Evolutionary conservation across 768 basidiomycete species (phyloP).

Genomic region (Lactarius evosmus): DNA sequence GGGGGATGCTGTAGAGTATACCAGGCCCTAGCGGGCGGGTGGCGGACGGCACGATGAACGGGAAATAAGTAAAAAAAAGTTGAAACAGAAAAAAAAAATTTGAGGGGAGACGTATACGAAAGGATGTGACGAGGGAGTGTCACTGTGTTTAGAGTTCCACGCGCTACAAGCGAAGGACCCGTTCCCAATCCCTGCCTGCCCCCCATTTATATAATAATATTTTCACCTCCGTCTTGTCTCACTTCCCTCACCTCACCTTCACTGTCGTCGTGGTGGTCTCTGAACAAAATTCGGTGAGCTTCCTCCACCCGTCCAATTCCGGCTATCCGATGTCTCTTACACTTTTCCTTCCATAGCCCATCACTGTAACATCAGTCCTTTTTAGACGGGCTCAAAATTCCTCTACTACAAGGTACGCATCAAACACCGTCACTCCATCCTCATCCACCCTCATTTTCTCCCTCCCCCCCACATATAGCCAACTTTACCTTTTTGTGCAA

Average conservation of each 20-base stretch:
- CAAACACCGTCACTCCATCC: constrained; percentile 29
- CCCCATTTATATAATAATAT: constrained; percentile 27
- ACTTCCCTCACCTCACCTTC: constrained; percentile 18
- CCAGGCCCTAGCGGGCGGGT: not conserved
- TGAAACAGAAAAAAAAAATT: not conserved
- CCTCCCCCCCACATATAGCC: constrained; percentile 22
- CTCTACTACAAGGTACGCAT: constrained; percentile 59
- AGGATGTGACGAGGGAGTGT: constrained; percentile 11
- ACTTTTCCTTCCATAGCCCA: constrained; percentile 36
- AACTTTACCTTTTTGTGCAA: constrained; percentile 65
- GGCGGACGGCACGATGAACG: not conserved
- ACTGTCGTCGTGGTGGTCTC: constrained; percentile 20
- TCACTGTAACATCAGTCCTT: constrained; percentile 80
- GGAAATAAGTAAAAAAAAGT: not conserved
- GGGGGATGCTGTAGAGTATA: not conserved
- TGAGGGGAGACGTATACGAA: constrained; percentile 3
- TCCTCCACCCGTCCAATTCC: not conserved
- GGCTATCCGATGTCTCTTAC: not conserved
- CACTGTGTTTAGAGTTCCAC: constrained; percentile 22
- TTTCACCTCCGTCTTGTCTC: constrained; percentile 11
- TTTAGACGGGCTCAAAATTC: constrained; percentile 72
- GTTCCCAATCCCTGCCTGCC: constrained; percentile 6
- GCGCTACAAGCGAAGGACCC: constrained; percentile 23
- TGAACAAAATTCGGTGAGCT: constrained; percentile 22
- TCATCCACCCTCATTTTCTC: constrained; percentile 29